A percentile compares a stretch with the other conserved stretches of the same genome.
phyloP scores from a whole-genome alignment of 352 stramenopile genomes.

The Globisporangium splendens region DNA sequence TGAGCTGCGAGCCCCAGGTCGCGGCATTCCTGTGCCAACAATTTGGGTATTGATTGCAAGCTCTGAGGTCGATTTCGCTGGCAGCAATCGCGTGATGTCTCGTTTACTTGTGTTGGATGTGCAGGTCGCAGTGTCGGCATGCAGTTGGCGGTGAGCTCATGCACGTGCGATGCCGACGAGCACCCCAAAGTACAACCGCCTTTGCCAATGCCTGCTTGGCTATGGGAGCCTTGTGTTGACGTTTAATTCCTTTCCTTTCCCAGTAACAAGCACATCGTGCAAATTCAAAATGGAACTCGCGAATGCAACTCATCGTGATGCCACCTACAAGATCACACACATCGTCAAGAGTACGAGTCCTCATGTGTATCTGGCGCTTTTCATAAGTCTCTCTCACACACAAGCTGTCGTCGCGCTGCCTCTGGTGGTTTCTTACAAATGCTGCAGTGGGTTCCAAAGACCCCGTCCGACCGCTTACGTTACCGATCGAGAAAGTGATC shows the following conservation, averaged over 20 bases:
- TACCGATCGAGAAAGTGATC: constrained; percentile 43
- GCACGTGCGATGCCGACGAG: constrained; percentile 40
- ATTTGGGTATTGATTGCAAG: constrained; percentile 29
- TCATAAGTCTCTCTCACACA: too few species aligned
- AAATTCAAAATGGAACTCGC: too few species aligned
- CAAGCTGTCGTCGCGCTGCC: background rate
- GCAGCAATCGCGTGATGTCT: background rate
- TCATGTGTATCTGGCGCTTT: background rate
- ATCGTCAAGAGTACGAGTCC: background rate
- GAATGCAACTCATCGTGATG: too few species aligned
- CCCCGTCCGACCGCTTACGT: background rate
- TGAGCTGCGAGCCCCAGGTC: constrained; percentile 46
- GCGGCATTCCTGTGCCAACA: constrained; percentile 57
- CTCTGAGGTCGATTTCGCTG: too few species aligned
- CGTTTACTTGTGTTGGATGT: background rate
- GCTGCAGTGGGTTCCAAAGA: too few species aligned
- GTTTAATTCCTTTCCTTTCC: too few species aligned
- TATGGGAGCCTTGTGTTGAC: too few species aligned
- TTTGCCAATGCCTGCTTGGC: background rate
- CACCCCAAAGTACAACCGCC: constrained; percentile 15
- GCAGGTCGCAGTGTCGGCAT: constrained; percentile 32
- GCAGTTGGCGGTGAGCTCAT: constrained; percentile 51
- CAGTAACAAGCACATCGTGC: too few species aligned
- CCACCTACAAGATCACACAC: background rate
- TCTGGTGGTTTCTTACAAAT: background rate